A percentile compares a stretch with the other conserved stretches of the same genome.
phyloP scores from a whole-genome alignment of 2,329 filamentous ascomycete genomes.

The Trichoderma polysporum region DNA sequence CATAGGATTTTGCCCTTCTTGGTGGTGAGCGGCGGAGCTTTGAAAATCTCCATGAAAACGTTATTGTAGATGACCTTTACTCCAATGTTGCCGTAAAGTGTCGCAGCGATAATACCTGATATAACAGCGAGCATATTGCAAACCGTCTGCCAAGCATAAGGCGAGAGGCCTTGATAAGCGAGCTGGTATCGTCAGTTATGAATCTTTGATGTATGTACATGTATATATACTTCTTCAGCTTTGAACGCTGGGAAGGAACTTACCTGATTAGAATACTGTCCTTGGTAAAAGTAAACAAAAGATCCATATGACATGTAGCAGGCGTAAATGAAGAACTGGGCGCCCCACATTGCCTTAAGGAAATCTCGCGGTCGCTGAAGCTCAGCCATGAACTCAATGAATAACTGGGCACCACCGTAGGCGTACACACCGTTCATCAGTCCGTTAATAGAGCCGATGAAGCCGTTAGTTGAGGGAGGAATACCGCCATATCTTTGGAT shows the following conservation, averaged over 20 bases:
- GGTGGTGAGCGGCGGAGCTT: conserved; percentile 48
- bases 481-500: conserved; percentile 41
- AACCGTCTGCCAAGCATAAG: conserved; percentile 45
- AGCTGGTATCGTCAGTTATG: conserved; percentile 36
- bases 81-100: conserved; percentile 54
- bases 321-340: conserved; percentile 44
- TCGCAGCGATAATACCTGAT: conserved; percentile 46
- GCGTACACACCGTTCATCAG: conserved; percentile 47
- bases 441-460: conserved; percentile 34
- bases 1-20: conserved; percentile 51
- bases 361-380: conserved; percentile 47
- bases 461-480: conserved; percentile 33
- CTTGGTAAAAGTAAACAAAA: conserved; percentile 38
- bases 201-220: neutral
- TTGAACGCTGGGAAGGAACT: neutral
- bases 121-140: conserved; percentile 46
- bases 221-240: neutral
- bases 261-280: conserved; percentile 43
- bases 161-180: conserved; percentile 43
- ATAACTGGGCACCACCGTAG: conserved; percentile 59
- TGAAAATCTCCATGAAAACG: conserved; percentile 50
- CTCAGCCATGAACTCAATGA: conserved; percentile 56
- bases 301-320: conserved; percentile 45
- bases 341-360: conserved; percentile 42
- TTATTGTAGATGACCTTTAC: conserved; percentile 55